These are phyloP conservation scores for Tolypocladium paradoxum DNA, from an alignment of 2,329 filamentous ascomycete species.

Conservation along the genomic window DNA sequence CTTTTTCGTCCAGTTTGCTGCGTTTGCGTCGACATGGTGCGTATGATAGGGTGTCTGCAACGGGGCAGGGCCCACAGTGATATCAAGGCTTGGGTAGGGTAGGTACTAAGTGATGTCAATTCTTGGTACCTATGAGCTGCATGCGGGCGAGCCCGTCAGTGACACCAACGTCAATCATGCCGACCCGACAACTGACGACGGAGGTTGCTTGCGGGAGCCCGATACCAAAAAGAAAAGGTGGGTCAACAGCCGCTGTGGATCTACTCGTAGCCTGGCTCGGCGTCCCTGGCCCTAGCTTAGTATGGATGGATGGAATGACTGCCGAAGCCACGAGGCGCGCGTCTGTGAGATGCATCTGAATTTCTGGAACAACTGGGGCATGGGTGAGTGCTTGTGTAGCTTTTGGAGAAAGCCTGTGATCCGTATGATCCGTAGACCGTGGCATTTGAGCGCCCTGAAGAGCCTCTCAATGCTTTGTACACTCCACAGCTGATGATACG, in stretches of 20 bases:
- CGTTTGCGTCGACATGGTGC: slow-evolving; percentile 13
- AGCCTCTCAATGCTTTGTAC: neutral
- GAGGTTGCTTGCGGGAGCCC: neutral
- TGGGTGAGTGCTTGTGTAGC: too few species aligned
- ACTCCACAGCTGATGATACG: neutral
- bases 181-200: neutral
- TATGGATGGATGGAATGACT: neutral
- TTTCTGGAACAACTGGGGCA: neutral
- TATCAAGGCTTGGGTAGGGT: too few species aligned
- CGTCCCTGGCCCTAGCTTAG: neutral
- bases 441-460: neutral
- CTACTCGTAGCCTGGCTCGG: too few species aligned
- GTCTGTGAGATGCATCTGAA: neutral
- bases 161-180: neutral
- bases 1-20: slow-evolving; percentile 34
- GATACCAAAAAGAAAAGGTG: neutral
- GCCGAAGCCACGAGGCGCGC: neutral
- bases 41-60: neutral
- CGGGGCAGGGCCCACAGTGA: too few species aligned
- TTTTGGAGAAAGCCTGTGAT: neutral
- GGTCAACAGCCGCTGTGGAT: neutral
- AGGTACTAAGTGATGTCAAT: neutral
- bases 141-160: neutral
- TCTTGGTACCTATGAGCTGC: neutral
- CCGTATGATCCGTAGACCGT: neutral